A percentile compares a stretch with the other conserved stretches of the same genome.
Evolutionary conservation across 306 rosid genomes (phyloP).

Genomic region (Vicia villosa): DNA sequence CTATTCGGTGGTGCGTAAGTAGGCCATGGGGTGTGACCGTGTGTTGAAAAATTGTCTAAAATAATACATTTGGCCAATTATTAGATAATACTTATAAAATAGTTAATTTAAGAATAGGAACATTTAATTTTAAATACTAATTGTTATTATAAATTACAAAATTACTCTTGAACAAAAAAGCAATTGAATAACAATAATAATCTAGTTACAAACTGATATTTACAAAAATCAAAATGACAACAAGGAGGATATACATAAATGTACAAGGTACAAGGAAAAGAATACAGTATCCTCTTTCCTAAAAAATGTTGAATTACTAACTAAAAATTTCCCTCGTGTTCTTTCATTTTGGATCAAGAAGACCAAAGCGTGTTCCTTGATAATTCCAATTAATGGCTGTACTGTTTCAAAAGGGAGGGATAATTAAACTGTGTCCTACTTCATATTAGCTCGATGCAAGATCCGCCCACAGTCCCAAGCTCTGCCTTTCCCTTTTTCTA

Average conservation of each 20-base stretch:
- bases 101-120: too few species aligned
- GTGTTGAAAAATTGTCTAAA: too few species aligned
- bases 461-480: slow-evolving; percentile 77
- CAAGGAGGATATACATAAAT: neutral
- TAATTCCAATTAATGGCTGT: slow-evolving; percentile 3
- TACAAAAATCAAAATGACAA: neutral
- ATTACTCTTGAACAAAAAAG: too few species aligned
- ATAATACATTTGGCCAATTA: too few species aligned
- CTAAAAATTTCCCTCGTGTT: neutral
- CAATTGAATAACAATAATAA: too few species aligned
- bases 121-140: too few species aligned
- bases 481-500: slow-evolving; percentile 60
- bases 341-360: neutral
- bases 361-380: neutral
- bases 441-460: slow-evolving; percentile 68
- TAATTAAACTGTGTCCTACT: slow-evolving; percentile 28
- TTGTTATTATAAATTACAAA: too few species aligned
- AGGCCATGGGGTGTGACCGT: too few species aligned
- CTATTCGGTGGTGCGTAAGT: too few species aligned
- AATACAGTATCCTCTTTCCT: neutral
- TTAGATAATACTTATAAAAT: too few species aligned
- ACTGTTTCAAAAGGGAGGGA: neutral
- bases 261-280: slow-evolving; percentile 1
- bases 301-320: neutral
- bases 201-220: neutral